Conservation (phyloP, 2,329 filamentous ascomycete species). For the Penicillium sp. region DNA sequence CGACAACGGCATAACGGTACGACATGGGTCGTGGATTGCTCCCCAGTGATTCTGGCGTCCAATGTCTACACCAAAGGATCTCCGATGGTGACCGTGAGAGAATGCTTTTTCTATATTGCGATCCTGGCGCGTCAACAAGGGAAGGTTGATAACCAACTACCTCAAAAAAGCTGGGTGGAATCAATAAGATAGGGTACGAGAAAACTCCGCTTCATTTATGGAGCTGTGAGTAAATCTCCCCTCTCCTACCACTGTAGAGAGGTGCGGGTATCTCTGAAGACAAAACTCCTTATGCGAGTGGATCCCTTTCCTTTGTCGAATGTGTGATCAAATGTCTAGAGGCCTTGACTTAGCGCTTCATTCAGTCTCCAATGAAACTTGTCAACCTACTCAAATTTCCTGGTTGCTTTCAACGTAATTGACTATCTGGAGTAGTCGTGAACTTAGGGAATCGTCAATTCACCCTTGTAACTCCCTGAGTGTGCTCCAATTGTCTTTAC, state of each 20-base stretch:
- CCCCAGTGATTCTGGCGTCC: constrained; percentile 1
- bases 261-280: background rate
- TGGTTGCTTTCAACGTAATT: background rate
- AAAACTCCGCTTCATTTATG: no score
- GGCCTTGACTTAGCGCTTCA: background rate
- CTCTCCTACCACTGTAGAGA: background rate
- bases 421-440: background rate
- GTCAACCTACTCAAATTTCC: background rate
- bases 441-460: no score
- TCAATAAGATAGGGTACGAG: no score
- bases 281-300: background rate
- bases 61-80: no score
- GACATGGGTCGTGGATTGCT: background rate
- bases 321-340: background rate
- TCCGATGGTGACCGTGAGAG: no score
- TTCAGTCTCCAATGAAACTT: background rate
- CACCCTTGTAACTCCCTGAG: no score
- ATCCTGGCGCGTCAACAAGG: no score
- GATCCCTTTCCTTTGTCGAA: background rate
- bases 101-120: no score
- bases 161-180: no score
- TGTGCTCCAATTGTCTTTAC: no score
- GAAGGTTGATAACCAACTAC: no score
- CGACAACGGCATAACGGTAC: background rate
- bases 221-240: no score